A percentile compares a stretch with the other conserved stretches of the same genome.
phyloP scores from a whole-genome alignment of 2,329 filamentous ascomycete genomes.

The Colletotrichum liriopes region DNA sequence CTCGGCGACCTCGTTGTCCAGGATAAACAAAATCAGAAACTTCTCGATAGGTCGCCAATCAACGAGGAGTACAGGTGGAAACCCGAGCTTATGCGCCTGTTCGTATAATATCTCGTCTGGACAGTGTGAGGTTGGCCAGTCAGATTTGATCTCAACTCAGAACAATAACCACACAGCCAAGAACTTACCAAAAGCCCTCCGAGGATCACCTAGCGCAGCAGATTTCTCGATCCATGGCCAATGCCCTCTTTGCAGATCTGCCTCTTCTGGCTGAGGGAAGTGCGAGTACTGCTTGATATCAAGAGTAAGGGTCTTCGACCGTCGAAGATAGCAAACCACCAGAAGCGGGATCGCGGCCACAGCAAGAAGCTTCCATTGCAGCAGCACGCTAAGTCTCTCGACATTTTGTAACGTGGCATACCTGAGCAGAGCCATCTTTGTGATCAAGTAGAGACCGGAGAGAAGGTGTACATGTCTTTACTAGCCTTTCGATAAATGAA shows the following conservation, averaged over 20 bases:
- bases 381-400: conserved; percentile 12
- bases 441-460: background rate
- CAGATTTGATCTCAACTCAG: no score
- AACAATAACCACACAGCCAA: background rate
- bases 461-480: background rate
- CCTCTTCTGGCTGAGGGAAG: conserved; percentile 33
- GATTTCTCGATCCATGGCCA: conserved; percentile 41
- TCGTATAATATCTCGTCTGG: conserved; percentile 35
- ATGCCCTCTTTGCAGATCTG: conserved; percentile 33
- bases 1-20: conserved; percentile 39
- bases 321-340: conserved; percentile 15
- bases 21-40: conserved; percentile 33
- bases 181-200: conserved; percentile 33
- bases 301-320: conserved; percentile 15
- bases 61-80: conserved; percentile 28
- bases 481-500: background rate
- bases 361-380: conserved; percentile 29
- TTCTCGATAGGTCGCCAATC: conserved; percentile 35
- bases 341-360: conserved; percentile 24
- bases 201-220: conserved; percentile 26
- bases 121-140: background rate
- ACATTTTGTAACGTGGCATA: background rate
- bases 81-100: conserved; percentile 29
- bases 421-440: conserved; percentile 25
- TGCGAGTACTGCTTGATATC: conserved; percentile 34